Percentiles rank a stretch among this genome's conserved stretches.
phyloP scores from a whole-genome alignment of 495 filamentous ascomycete species.

The Delitschia confertaspora region DNA sequence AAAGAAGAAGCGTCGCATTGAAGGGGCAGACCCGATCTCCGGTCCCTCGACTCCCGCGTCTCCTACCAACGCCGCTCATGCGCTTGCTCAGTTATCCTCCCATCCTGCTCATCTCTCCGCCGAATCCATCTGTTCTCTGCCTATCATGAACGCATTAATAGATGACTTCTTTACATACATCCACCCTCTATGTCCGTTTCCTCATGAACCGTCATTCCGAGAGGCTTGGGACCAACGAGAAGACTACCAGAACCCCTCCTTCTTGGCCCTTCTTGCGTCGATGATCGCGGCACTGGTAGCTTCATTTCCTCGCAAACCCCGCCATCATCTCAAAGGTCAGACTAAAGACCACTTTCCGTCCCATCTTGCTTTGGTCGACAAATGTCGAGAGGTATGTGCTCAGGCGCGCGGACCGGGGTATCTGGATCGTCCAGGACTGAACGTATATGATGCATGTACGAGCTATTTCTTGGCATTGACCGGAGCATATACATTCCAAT shows the following conservation, averaged over 20 bases:
- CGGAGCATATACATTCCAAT: conserved; percentile 60
- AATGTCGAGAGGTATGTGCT: conserved; percentile 63
- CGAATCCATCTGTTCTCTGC: conserved; percentile 65
- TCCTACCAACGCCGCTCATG: conserved; percentile 42
- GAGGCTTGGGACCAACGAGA: conserved; percentile 59
- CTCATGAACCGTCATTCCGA: conserved; percentile 79
- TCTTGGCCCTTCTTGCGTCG: conserved; percentile 68
- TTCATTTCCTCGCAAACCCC: conserved; percentile 71
- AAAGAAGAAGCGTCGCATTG: conserved; percentile 53
- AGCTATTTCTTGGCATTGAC: conserved; percentile 73
- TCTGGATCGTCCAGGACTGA: conserved; percentile 51
- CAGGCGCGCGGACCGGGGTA: conserved; percentile 63
- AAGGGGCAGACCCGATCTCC: conserved; percentile 30
- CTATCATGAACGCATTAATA: conserved; percentile 57
- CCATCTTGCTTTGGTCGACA: conserved; percentile 60
- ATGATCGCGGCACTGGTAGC: conserved; percentile 72
- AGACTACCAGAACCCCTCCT: conserved; percentile 57
- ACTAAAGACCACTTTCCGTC: conserved; percentile 52
- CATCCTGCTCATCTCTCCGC: conserved; percentile 42
- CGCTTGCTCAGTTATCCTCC: conserved; percentile 36
- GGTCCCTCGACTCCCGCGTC: conserved; percentile 38
- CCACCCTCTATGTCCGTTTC: conserved; percentile 76
- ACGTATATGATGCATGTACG: conserved; percentile 72
- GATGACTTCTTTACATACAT: conserved; percentile 90
- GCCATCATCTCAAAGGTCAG: conserved; percentile 58